phyloP scores from a whole-genome alignment of 1,284 basidiomycete species.

The Tylopilus orsonianus region DNA sequence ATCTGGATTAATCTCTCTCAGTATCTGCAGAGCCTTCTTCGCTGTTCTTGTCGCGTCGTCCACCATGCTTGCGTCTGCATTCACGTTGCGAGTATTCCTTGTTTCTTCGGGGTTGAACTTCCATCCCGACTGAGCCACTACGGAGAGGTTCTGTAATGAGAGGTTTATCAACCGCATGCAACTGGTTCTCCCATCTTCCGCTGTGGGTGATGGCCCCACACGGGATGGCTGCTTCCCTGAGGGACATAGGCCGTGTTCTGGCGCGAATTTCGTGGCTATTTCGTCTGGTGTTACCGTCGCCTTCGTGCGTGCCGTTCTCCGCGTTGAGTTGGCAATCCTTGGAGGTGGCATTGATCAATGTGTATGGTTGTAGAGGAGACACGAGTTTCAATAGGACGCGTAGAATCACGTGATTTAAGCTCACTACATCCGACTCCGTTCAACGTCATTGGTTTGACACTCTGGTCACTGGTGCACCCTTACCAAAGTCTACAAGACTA shows the following conservation, averaged over 20 bases:
- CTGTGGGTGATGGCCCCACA: not conserved
- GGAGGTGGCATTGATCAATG: conserved; percentile 13
- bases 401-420: conserved; percentile 14
- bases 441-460: no score
- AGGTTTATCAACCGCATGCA: conserved; percentile 65
- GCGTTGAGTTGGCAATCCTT: conserved; percentile 7
- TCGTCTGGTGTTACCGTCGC: conserved; percentile 1
- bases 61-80: conserved; percentile 34
- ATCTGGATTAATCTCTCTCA: conserved; percentile 46
- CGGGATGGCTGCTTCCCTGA: conserved; percentile 4
- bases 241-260: conserved; percentile 8
- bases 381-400: conserved; percentile 7
- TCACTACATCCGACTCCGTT: no score
- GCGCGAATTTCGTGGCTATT: conserved; percentile 7
- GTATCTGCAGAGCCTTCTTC: conserved; percentile 39
- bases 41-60: conserved; percentile 36
- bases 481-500: not conserved
- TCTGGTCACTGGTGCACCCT: no score
- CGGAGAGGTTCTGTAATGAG: conserved; percentile 56
- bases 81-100: conserved; percentile 24
- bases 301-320: conserved; percentile 19
- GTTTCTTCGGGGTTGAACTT: conserved; percentile 32
- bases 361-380: not conserved
- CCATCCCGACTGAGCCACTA: conserved; percentile 58
- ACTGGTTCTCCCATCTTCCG: conserved; percentile 30